phyloP scores from a whole-genome alignment of 2,329 filamentous ascomycete genomes.

The Curvularia eragrostidis region DNA sequence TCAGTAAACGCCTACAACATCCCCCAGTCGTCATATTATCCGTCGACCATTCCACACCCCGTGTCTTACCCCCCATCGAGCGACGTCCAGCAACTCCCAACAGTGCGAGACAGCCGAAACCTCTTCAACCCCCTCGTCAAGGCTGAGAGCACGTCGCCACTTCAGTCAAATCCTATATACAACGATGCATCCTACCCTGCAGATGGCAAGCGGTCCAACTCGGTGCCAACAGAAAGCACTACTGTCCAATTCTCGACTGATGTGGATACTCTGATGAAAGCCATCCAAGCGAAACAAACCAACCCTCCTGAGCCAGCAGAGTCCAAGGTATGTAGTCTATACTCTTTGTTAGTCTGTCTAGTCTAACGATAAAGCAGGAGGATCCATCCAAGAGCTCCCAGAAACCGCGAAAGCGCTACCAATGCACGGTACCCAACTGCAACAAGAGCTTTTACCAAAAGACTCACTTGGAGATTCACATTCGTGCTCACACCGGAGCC shows the following conservation, averaged over 20 bases:
- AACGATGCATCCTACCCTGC: slow-evolving; percentile 41
- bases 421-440: slow-evolving; percentile 77
- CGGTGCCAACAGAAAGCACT: slow-evolving; percentile 49
- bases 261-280: slow-evolving; percentile 87
- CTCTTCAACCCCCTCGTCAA: slow-evolving; percentile 52
- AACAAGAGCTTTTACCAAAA: slow-evolving; percentile 87
- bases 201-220: slow-evolving; percentile 56
- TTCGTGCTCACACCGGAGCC: slow-evolving; percentile 83
- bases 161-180: slow-evolving; percentile 51
- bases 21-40: slow-evolving; percentile 42
- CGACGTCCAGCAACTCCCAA: slow-evolving; percentile 35
- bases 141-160: slow-evolving; percentile 52
- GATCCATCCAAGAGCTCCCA: slow-evolving; percentile 38
- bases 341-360: background rate
- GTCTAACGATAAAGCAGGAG: slow-evolving; percentile 25
- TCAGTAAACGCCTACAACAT: slow-evolving; percentile 48
- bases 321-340: slow-evolving; percentile 38
- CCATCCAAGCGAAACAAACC: slow-evolving; percentile 74
- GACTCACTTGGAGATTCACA: slow-evolving; percentile 91
- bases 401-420: slow-evolving; percentile 69
- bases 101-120: slow-evolving; percentile 38
- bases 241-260: slow-evolving; percentile 77
- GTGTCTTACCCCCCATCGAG: slow-evolving; percentile 35
- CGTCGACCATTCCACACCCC: slow-evolving; percentile 33
- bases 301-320: slow-evolving; percentile 43